Evolutionary conservation across 257 asterid genomes (phyloP).

Genomic region (Penstemon eatonii): DNA sequence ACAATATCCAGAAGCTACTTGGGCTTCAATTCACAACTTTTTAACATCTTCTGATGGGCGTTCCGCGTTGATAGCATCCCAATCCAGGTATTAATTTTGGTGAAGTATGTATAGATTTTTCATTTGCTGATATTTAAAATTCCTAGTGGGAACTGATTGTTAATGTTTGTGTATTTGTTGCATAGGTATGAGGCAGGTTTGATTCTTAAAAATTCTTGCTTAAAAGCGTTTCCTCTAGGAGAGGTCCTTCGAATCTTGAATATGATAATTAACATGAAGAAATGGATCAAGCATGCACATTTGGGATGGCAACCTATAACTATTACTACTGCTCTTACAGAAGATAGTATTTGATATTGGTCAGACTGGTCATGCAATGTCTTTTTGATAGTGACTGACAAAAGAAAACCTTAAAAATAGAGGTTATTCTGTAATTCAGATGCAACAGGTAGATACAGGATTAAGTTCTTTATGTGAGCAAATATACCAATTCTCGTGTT

Average conservation of each 20-base stretch:
- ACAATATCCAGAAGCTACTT: constrained; percentile 35
- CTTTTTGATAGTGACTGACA: too few relatives aligned
- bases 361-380: too few relatives aligned
- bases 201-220: constrained; percentile 46
- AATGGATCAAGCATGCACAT: constrained; percentile 41
- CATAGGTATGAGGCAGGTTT: constrained; percentile 59
- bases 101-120: too few relatives aligned
- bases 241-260: constrained; percentile 51
- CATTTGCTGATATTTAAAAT: neutral
- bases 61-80: constrained; percentile 42
- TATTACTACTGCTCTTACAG: constrained; percentile 33
- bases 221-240: constrained; percentile 46
- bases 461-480: too few relatives aligned
- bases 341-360: neutral
- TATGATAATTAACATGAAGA: constrained; percentile 39
- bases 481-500: too few relatives aligned
- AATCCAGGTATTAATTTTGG: constrained; percentile 44
- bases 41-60: constrained; percentile 44
- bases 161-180: constrained; percentile 2
- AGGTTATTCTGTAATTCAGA: too few relatives aligned
- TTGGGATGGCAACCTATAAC: constrained; percentile 50
- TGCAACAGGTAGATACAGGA: too few relatives aligned
- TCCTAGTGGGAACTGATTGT: neutral
- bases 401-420: too few relatives aligned
- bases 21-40: constrained; percentile 45